These are phyloP conservation scores for Sporothrix dimorphospora DNA, from an alignment of 2,329 filamentous ascomycete genomes.

Conservation along the genomic window DNA sequence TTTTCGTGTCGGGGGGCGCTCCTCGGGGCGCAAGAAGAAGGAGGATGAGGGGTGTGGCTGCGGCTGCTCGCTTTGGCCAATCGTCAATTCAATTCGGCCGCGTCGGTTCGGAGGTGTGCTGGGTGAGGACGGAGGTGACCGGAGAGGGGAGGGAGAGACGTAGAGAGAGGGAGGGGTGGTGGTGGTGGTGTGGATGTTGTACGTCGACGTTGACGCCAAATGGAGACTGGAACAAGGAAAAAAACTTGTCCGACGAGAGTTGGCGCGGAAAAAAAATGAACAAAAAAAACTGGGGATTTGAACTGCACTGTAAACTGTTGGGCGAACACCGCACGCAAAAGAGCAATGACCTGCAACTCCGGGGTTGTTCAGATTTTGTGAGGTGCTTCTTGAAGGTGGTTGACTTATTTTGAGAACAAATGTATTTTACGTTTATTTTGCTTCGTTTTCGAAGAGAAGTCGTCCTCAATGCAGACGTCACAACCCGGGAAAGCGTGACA, in stretches of 20 bases:
- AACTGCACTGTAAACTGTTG: neutral
- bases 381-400: neutral
- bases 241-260: conserved; percentile 31
- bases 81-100: conserved; percentile 24
- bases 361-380: neutral
- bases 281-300: conserved; percentile 30
- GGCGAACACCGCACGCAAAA: neutral
- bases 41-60: conserved; percentile 2
- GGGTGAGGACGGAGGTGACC: neutral
- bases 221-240: conserved; percentile 29
- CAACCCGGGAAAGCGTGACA: conserved; percentile 2
- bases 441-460: neutral
- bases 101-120: neutral
- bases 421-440: neutral
- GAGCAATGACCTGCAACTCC: neutral
- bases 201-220: conserved; percentile 26
- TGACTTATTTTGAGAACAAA: neutral
- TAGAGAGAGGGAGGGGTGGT: neutral
- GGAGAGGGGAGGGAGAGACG: neutral
- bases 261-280: conserved; percentile 30
- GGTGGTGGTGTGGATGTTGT: conserved; percentile 21
- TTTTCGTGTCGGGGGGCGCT: neutral
- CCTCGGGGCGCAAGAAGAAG: neutral
- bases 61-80: conserved; percentile 9
- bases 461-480: neutral